These are phyloP conservation scores for Lachnellula occidentalis DNA, from an alignment of 2,329 filamentous ascomycete species.

Conservation along the genomic window DNA sequence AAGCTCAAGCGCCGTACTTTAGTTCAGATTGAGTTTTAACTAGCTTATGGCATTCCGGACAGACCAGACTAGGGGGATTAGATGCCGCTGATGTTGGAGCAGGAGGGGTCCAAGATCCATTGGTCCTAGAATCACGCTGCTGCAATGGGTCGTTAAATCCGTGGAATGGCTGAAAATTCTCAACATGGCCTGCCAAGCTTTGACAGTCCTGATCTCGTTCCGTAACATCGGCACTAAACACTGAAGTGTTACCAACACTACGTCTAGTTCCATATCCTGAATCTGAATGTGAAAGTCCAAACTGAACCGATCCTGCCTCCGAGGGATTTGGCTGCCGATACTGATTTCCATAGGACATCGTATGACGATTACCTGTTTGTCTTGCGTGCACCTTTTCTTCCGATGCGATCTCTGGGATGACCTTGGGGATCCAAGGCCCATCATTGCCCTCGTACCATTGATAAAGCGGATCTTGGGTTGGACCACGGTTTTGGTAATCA, in stretches of 20 bases:
- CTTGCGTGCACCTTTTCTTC: conserved; percentile 21
- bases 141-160: conserved; percentile 17
- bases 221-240: conserved; percentile 28
- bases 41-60: conserved; percentile 35
- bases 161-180: conserved; percentile 22
- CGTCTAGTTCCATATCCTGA: conserved; percentile 32
- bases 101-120: conserved; percentile 15
- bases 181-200: conserved; percentile 21
- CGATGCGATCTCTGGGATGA: conserved; percentile 23
- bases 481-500: conserved; percentile 17
- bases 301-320: conserved; percentile 24
- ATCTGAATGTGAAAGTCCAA: conserved; percentile 28
- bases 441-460: conserved; percentile 37
- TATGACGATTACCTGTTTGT: conserved; percentile 21
- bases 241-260: conserved; percentile 29
- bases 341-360: conserved; percentile 20
- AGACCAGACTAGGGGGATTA: conserved; percentile 27
- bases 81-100: conserved; percentile 8
- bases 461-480: conserved; percentile 24
- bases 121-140: conserved; percentile 14
- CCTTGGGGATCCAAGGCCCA: conserved; percentile 40
- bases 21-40: conserved; percentile 51
- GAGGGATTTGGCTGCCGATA: conserved; percentile 30
- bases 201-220: conserved; percentile 28
- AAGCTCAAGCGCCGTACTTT: conserved; percentile 39